Evolutionary conservation across 192 early-diverging fungal genomes (phyloP).

Genomic region (Rhizoclosmatium globosum): DNA sequence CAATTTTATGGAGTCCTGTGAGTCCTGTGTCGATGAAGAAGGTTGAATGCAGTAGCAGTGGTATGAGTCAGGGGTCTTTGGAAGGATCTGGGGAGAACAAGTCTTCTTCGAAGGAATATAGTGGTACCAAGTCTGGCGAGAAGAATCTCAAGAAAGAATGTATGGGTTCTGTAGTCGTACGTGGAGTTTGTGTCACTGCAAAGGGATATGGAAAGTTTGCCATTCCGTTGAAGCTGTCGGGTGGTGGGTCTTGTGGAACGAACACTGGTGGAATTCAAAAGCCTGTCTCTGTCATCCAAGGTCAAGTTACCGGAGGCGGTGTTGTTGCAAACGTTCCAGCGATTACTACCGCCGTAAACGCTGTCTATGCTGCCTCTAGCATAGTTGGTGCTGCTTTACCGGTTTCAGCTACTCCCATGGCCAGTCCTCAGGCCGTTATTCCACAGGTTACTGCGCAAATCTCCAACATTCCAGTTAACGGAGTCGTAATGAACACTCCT

Average conservation of each 20-base stretch:
- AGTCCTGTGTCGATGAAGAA: background rate
- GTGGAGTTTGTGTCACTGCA: slow-evolving; percentile 12
- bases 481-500: background rate
- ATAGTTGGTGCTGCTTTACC: background rate
- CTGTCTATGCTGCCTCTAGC: background rate
- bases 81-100: background rate
- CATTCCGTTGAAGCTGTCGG: background rate
- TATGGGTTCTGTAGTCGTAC: background rate
- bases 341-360: background rate
- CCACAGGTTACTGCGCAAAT: too few species aligned
- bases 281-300: background rate
- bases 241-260: background rate
- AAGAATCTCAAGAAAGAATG: background rate
- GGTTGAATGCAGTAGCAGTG: background rate
- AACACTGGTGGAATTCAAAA: too few species aligned
- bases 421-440: too few species aligned
- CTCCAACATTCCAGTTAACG: too few species aligned
- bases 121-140: background rate
- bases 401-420: background rate
- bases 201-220: slow-evolving; percentile 13
- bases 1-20: slow-evolving; percentile 21
- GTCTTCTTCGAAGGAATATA: too few species aligned
- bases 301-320: background rate
- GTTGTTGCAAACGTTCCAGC: background rate
- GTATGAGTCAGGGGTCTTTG: background rate